Base-by-base conservation (phyloP, 768 basidiomycete species). In the Dacryopinax primogenitus region DNA sequence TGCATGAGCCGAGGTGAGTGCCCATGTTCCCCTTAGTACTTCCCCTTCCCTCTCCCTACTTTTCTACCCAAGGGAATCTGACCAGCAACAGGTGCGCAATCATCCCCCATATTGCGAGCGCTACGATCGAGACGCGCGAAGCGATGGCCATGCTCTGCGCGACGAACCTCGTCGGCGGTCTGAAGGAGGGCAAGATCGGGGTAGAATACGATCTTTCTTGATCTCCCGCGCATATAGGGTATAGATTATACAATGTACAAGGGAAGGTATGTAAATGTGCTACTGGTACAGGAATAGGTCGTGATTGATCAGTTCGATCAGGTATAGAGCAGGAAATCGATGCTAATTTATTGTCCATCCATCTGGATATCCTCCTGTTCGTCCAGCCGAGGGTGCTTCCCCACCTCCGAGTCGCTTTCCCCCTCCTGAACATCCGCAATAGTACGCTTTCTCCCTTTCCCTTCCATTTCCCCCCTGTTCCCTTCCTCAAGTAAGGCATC, bases 21-120 rank as follows among this genome's bases (percentile, higher is more conserved):
- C n/a, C n/a, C n/a, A n/a, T n/a, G n/a, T n/a, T n/a, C n/a, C n/a
- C n/a, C n/a, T n/a, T n/a, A n/a, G n/a, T n/a, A n/a, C n/a, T n/a
- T 76, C 64, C 70, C 9, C 33, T 21, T 18, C 47, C 32, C 26
- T 39, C 35, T 67, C 62, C 44, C 39, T 62, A 26, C 33, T 32
- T 30, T 28, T 36, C 26, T 15, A 9, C 13, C 32, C 18, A 6
- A 33, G 32, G 15, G 0, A 18, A 26, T 62, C 16, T 61, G 58
- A 65, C 66, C 32, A 51, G 9, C 2, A 2, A 62, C 70, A 92
- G 88, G 72, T 90, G 87, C 68, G 80, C 87, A 7, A 81, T 95
- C 12, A 68, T 99, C 33, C 95, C 95, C 0, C 95, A 99, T 71
- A 86, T 99, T 62, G 96, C 84, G 21, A 92, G 90, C 68, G 94